phyloP scores from a whole-genome alignment of 139 green algal genomes.

The Chlorella sp. region DNA sequence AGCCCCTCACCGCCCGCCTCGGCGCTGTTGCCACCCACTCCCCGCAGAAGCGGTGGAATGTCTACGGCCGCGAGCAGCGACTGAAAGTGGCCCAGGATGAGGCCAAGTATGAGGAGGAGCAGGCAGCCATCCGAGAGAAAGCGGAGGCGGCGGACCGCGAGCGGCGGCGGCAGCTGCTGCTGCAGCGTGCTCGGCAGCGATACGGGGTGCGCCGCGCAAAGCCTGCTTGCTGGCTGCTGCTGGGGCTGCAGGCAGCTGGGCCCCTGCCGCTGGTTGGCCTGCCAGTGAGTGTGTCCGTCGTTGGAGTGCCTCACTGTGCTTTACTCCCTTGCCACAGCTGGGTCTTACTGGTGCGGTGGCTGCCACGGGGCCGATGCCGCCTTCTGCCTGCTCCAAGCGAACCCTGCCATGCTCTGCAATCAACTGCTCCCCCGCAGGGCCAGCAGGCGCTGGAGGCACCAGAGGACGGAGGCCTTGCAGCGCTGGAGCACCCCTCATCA shows the following conservation, averaged over 20 bases:
- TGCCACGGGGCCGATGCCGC: neutral
- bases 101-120: constrained; percentile 49
- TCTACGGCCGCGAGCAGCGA: constrained; percentile 90
- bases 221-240: neutral
- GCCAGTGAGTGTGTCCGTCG: neutral
- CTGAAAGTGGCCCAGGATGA: constrained; percentile 74
- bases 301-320: no score
- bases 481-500: neutral
- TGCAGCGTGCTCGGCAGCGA: constrained; percentile 49
- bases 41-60: constrained; percentile 45
- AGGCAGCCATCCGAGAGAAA: constrained; percentile 41
- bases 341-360: no score
- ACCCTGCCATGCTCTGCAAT: neutral
- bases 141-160: constrained; percentile 61
- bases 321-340: no score
- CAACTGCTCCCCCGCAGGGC: neutral
- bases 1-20: neutral
- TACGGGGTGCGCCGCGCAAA: neutral
- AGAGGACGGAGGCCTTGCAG: neutral
- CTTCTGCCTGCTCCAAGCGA: neutral
- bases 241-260: no score
- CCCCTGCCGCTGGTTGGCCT: neutral
- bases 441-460: neutral
- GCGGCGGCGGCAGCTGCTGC: constrained; percentile 55
- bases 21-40: neutral